Evolutionary conservation across 768 basidiomycete genomes (phyloP), one percentile per base, ranked within the genome.

Genomic region (Candolleomyces aberdarensis): DNA sequence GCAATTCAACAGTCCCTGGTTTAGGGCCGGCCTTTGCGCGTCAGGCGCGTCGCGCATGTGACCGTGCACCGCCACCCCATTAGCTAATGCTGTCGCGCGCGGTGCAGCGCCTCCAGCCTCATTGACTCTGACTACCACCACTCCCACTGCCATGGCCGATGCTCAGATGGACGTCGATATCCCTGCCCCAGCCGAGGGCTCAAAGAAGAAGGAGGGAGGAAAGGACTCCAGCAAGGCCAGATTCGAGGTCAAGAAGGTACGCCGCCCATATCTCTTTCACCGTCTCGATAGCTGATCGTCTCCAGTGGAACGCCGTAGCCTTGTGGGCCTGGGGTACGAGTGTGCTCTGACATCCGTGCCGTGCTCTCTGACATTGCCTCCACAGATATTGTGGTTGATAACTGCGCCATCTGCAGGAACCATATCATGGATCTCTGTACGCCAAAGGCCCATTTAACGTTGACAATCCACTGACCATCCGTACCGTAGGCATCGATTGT

Each of bases 341-440:
- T 11, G 22, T 58, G 57, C 41, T 43, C 50, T 22, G 39, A 46
- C 29, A 22, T 44, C 5, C 10, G 39, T 17, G 29, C 65, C 67
- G 59, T 67, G 61, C 19, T 26, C 41, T 36, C 52, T n/a, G 36
- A 52, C n/a, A 19, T 39, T 48, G 19, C 51, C 44, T 19, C 56
- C 39, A 49, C 63, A 96, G 96, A 98, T 73, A 98, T 98, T 70
- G 95, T 97, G 62, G 96, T 98, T 60, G 96, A 98, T 76, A 99
- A 98, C 77, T 98, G 97, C 69, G 97, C 97, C 55, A 99, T 99
- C 79, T 99, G 97, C 83, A 87, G 95, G 75, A 98, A 98, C 74
- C 96, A 99, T 72, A 98, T 99, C 79, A 99, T 99, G 97, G 97
- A 99, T 75, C 89, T 98, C 49, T 99, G 97, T 98, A 68, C 69